A percentile compares a stretch with the other conserved stretches of the same genome.
Conservation (phyloP, 441 rosid species). For the Biscutella laevigata region DNA sequence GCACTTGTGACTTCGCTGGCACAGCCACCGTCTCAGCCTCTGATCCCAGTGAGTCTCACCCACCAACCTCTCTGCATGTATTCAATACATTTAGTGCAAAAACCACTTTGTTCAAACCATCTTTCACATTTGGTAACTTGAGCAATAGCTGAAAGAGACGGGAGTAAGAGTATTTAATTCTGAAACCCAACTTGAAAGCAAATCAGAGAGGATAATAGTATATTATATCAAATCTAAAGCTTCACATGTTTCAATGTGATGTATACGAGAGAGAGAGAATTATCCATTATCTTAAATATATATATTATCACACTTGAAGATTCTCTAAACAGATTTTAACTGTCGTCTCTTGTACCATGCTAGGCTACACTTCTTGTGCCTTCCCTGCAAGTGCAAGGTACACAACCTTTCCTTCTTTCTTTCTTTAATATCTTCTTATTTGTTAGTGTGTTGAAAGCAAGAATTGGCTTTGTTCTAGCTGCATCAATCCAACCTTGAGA, state of each 20-base stretch:
- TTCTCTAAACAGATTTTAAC: constrained; percentile 9
- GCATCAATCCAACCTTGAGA: background rate
- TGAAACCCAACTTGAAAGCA: constrained; percentile 12
- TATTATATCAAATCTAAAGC: background rate
- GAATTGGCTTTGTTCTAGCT: background rate
- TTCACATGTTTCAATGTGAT: constrained; percentile 21
- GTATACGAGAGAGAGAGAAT: background rate
- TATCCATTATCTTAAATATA: background rate
- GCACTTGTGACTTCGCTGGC: constrained; percentile 58
- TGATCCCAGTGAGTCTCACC: constrained; percentile 58
- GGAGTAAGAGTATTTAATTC: background rate
- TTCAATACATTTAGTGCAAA: background rate
- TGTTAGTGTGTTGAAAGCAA: background rate
- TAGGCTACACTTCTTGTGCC: constrained; percentile 38
- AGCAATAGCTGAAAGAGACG: background rate
- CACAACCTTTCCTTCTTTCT: background rate
- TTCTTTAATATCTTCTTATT: background rate
- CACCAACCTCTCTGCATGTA: background rate
- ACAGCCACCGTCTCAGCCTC: constrained; percentile 40
- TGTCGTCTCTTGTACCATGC: constrained; percentile 10
- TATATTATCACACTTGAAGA: constrained; percentile 12
- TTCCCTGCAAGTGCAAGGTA: constrained; percentile 44
- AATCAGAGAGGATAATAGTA: constrained; percentile 3
- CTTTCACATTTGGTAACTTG: constrained; percentile 7
- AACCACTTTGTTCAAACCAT: background rate